These are phyloP conservation scores for Halenospora varia DNA, from an alignment of 495 filamentous ascomycete species.

Conservation along the genomic window DNA sequence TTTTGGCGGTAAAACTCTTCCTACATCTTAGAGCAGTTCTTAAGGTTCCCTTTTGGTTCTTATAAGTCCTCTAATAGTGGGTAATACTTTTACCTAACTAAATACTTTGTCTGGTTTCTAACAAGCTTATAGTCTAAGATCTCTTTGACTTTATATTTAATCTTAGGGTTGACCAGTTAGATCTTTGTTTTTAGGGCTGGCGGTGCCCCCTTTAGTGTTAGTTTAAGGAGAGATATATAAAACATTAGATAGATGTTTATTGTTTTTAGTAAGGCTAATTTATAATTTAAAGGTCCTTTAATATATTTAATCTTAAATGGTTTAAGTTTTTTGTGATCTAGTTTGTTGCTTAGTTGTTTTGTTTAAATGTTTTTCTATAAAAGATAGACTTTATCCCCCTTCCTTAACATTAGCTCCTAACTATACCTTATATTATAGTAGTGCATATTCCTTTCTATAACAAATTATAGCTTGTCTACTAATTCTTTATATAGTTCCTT, in stretches of 20 bases:
- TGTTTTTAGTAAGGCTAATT: constrained; percentile 9
- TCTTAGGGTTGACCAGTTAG: constrained; percentile 4
- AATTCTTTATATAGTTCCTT: not conserved
- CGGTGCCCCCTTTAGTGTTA: not conserved
- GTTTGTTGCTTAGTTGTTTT: constrained; percentile 29
- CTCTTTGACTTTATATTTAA: constrained; percentile 16
- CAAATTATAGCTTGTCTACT: not conserved
- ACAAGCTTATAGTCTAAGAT: not conserved
- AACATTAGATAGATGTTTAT: constrained; percentile 10
- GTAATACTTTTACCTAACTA: not conserved
- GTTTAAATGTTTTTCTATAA: constrained; percentile 29
- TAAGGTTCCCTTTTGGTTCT: too few relatives aligned
- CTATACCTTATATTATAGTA: not conserved
- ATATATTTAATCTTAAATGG: constrained; percentile 20
- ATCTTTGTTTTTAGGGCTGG: constrained; percentile 1
- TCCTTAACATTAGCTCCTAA: constrained; percentile 17
- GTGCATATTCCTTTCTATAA: not conserved
- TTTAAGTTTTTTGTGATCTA: constrained; percentile 28
- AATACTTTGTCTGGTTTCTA: not conserved
- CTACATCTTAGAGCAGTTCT: too few relatives aligned
- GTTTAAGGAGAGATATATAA: constrained; percentile 1
- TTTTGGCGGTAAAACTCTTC: too few relatives aligned
- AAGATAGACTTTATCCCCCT: constrained; percentile 31
- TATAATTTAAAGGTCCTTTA: constrained; percentile 11
- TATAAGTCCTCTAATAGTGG: too few relatives aligned